These are phyloP conservation scores for Picea glauca DNA, from an alignment of 75 land plant genomes.

Conservation along the genomic window DNA sequence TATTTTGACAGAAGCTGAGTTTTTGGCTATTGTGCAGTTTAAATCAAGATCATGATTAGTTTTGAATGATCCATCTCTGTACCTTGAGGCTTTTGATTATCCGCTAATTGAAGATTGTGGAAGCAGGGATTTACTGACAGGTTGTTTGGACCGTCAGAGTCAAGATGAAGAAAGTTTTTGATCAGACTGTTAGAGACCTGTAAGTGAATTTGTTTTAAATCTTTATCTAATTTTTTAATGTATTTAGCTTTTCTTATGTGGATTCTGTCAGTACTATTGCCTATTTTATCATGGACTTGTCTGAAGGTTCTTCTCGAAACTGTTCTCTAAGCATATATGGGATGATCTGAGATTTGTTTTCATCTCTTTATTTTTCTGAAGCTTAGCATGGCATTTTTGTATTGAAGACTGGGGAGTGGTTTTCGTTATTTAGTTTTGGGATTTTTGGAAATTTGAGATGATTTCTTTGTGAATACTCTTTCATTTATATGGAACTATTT, in stretches of 20 bases:
- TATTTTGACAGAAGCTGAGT: too few relatives aligned
- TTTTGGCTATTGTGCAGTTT: too few relatives aligned
- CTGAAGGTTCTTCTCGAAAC: background rate
- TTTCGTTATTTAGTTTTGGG: background rate
- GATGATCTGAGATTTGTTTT: background rate
- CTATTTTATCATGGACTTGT: background rate
- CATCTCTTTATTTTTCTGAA: background rate
- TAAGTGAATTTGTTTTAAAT: constrained; percentile 30
- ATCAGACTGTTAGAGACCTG: constrained; percentile 96
- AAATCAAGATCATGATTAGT: too few relatives aligned
- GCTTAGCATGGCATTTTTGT: background rate
- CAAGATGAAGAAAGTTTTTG: constrained; percentile 86
- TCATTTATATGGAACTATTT: background rate
- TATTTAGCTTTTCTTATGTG: background rate
- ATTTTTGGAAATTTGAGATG: constrained; percentile 3
- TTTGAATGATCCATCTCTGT: too few relatives aligned
- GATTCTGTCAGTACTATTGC: background rate
- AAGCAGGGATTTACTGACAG: too few relatives aligned
- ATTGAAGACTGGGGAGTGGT: background rate
- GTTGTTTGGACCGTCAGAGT: background rate
- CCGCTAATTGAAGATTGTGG: too few relatives aligned
- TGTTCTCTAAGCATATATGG: background rate
- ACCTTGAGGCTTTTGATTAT: too few relatives aligned
- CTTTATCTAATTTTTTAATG: background rate
- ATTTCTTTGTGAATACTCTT: background rate